Percentiles rank a stretch among this genome's conserved stretches.
Evolutionary conservation across 345 rosid genomes (phyloP).

Genomic region (Ceriops decandra): DNA sequence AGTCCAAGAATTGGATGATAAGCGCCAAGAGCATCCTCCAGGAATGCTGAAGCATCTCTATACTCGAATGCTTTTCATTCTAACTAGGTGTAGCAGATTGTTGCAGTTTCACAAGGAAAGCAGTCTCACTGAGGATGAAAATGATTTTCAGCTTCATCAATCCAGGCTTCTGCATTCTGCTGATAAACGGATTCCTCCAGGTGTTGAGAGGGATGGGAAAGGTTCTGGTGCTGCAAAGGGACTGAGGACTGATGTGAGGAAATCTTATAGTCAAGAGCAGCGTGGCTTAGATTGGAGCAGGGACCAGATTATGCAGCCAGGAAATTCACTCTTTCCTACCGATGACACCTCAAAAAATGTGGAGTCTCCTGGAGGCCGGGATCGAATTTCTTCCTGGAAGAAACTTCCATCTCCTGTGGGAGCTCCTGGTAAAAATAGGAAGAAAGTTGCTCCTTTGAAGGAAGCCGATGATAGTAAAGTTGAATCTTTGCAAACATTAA

Average conservation of each 20-base stretch:
- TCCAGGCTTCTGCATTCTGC: conserved; percentile 70
- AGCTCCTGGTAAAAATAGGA: conserved; percentile 50
- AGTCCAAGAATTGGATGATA: conserved; percentile 98
- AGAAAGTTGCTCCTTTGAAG: conserved; percentile 51
- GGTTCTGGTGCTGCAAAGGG: conserved; percentile 58
- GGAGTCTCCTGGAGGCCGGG: conserved; percentile 62
- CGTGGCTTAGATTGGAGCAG: conserved; percentile 67
- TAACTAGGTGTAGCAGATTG: conserved; percentile 93
- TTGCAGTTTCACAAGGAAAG: conserved; percentile 99
- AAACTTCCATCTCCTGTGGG: conserved; percentile 73
- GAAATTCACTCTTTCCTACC: conserved; percentile 36
- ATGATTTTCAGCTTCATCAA: conserved; percentile 65
- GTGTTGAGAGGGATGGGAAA: conserved; percentile 51
- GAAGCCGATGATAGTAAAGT: conserved; percentile 51
- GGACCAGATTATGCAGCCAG: conserved; percentile 41
- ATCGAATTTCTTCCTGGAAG: conserved; percentile 90
- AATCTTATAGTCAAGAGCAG: conserved; percentile 95
- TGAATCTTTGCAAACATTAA: conserved; percentile 40
- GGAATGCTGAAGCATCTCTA: conserved; percentile 91
- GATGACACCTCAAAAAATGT: conserved; percentile 43
- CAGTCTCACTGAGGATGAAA: conserved; percentile 77
- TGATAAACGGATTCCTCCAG: conserved; percentile 59
- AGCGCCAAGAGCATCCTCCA: conserved; percentile 93
- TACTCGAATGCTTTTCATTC: conserved; percentile 97
- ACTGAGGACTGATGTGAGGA: conserved; percentile 53